phyloP scores from a whole-genome alignment of 208 protist genomes.

The Strigomonas galati region DNA sequence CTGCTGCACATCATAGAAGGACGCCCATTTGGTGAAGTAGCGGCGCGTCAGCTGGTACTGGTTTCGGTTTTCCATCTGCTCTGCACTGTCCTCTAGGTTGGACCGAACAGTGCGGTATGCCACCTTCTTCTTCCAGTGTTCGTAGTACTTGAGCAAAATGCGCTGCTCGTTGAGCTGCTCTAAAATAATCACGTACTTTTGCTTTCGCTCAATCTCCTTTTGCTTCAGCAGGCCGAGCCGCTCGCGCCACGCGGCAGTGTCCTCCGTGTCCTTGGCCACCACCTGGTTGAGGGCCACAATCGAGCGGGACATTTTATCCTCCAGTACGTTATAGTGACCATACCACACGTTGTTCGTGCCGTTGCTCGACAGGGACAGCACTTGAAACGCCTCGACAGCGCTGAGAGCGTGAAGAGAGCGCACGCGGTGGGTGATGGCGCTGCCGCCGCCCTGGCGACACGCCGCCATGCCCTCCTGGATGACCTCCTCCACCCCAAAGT shows the following conservation, averaged over 20 bases:
- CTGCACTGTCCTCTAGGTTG: slow-evolving; percentile 19
- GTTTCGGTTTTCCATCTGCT: slow-evolving; percentile 26
- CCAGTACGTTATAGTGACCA: slow-evolving; percentile 62
- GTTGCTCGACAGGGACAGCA: slow-evolving; percentile 80
- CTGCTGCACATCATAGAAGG: slow-evolving; percentile 67
- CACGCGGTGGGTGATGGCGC: slow-evolving; percentile 14
- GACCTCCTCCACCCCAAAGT: slow-evolving; percentile 82
- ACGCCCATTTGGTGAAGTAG: slow-evolving; percentile 64
- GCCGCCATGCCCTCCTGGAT: slow-evolving; percentile 39
- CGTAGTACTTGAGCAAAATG: slow-evolving; percentile 56
- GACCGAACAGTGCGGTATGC: slow-evolving; percentile 7
- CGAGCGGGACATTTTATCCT: slow-evolving; percentile 53
- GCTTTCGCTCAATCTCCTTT: slow-evolving; percentile 57
- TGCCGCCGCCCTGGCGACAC: neutral
- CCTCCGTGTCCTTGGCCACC: slow-evolving; percentile 63
- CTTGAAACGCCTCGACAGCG: slow-evolving; percentile 72
- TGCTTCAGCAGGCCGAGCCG: slow-evolving; percentile 37
- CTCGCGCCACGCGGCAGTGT: slow-evolving; percentile 68
- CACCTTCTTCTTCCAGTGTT: slow-evolving; percentile 39
- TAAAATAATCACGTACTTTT: slow-evolving; percentile 60
- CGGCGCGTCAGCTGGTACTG: slow-evolving; percentile 37
- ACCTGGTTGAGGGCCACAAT: slow-evolving; percentile 54
- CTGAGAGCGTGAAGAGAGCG: slow-evolving; percentile 38
- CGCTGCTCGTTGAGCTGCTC: slow-evolving; percentile 52
- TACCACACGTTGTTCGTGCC: slow-evolving; percentile 89